A percentile compares a stretch with the other conserved stretches of the same genome.
phyloP scores from a whole-genome alignment of 2,329 filamentous ascomycete species.

The Clonostachys byssicola region DNA sequence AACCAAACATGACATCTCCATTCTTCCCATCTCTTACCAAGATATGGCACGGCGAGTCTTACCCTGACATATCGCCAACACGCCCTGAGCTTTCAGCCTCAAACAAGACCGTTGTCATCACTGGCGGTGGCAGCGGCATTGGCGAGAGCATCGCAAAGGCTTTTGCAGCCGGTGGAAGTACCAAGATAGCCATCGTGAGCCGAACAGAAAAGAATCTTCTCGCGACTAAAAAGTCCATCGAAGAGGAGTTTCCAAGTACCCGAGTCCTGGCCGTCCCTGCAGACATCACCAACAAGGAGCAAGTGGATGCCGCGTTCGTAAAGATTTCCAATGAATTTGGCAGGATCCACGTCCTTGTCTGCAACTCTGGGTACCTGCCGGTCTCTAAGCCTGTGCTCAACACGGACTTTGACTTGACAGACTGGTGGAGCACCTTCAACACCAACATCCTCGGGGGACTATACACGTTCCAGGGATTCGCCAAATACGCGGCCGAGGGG shows the following conservation, averaged over 20 bases:
- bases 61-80: constrained; percentile 19
- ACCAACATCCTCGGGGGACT: too few relatives aligned
- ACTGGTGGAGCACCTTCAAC: too few relatives aligned
- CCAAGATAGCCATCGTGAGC: neutral
- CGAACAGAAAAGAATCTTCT: neutral
- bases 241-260: neutral
- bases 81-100: constrained; percentile 21
- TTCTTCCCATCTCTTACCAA: constrained; percentile 7
- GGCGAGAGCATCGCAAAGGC: constrained; percentile 1
- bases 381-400: too few relatives aligned
- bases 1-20: too few relatives aligned
- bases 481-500: too few relatives aligned
- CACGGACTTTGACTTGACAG: too few relatives aligned
- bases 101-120: constrained; percentile 12
- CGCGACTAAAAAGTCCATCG: neutral
- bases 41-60: constrained; percentile 10
- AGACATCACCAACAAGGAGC: neutral
- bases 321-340: neutral
- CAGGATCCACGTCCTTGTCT: constrained; percentile 2
- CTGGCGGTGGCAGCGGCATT: constrained; percentile 7
- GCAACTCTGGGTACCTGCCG: neutral
- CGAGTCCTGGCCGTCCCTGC: neutral
- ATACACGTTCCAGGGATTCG: too few relatives aligned
- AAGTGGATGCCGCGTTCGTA: neutral
- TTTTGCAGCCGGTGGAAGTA: constrained; percentile 4